A percentile compares a stretch with the other conserved stretches of the same genome.
These are phyloP conservation scores for Alternaria arborescens DNA, from an alignment of 2,329 filamentous ascomycete genomes.

Conservation along the genomic window DNA sequence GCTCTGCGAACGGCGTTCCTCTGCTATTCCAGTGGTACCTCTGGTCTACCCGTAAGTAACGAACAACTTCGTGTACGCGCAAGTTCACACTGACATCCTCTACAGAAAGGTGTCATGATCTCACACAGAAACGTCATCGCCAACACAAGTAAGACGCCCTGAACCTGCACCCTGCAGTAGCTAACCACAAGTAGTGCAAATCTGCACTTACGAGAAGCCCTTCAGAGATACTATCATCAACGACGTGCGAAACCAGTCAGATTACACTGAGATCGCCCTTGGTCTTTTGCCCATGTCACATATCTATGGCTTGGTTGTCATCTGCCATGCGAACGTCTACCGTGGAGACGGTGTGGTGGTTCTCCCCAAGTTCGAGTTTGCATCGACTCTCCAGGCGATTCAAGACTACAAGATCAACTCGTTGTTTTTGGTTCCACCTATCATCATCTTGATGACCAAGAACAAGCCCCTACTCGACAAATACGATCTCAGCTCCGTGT, in stretches of 20 bases:
- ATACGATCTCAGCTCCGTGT: constrained; percentile 76
- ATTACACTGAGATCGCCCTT: constrained; percentile 64
- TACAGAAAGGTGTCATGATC: constrained; percentile 83
- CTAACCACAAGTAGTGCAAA: constrained; percentile 61
- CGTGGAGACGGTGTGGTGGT: constrained; percentile 78
- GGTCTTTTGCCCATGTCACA: constrained; percentile 83
- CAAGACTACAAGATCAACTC: constrained; percentile 73
- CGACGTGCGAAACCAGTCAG: constrained; percentile 47
- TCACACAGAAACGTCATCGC: constrained; percentile 81
- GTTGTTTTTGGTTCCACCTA: constrained; percentile 78
- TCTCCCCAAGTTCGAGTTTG: constrained; percentile 78
- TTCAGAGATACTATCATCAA: constrained; percentile 53
- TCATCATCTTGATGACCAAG: constrained; percentile 79
- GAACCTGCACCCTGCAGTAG: background rate
- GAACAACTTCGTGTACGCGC: constrained; percentile 21
- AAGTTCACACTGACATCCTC: constrained; percentile 12
- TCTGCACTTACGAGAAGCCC: constrained; percentile 60
- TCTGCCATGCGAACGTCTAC: constrained; percentile 71
- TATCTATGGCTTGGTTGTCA: constrained; percentile 79
- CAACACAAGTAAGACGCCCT: constrained; percentile 61
- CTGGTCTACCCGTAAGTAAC: constrained; percentile 71
- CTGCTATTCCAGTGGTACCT: constrained; percentile 83
- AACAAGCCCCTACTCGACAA: constrained; percentile 67
- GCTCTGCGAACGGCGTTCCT: constrained; percentile 76
- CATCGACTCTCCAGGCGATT: constrained; percentile 69